phyloP scores from a whole-genome alignment of 1,139 yeast genomes.

The Sugiyamaella neomexicana region DNA sequence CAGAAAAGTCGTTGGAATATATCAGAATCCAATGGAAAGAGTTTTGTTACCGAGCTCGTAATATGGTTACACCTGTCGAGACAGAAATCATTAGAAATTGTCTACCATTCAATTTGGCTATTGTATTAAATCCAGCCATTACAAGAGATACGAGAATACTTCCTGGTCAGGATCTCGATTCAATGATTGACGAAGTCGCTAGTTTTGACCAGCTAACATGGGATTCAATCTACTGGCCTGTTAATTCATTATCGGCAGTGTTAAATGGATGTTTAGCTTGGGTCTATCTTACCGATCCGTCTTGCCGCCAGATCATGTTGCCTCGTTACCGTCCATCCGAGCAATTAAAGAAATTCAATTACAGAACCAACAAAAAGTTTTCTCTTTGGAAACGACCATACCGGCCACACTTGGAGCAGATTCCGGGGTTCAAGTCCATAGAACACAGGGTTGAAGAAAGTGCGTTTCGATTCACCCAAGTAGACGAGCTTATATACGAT shows the following conservation, averaged over 20 bases:
- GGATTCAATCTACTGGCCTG: slow-evolving; percentile 15
- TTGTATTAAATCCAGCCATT: slow-evolving; percentile 6
- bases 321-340: slow-evolving; percentile 9
- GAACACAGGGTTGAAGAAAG: slow-evolving; percentile 8
- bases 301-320: neutral
- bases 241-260: slow-evolving; percentile 13
- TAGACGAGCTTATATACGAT: slow-evolving; percentile 11
- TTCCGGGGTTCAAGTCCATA: slow-evolving; percentile 10
- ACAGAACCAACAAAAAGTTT: slow-evolving; percentile 9
- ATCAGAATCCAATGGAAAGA: slow-evolving; percentile 9
- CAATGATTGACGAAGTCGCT: slow-evolving; percentile 5
- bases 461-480: slow-evolving; percentile 1
- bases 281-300: slow-evolving; percentile 3
- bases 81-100: slow-evolving; percentile 3
- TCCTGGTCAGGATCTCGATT: slow-evolving; percentile 4
- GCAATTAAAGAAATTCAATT: slow-evolving; percentile 6
- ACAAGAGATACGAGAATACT: neutral
- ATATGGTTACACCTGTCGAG: slow-evolving; percentile 7
- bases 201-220: neutral
- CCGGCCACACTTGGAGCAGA: slow-evolving; percentile 7
- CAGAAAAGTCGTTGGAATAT: slow-evolving; percentile 7
- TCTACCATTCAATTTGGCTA: slow-evolving; percentile 9
- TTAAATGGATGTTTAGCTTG: slow-evolving; percentile 12
- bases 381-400: slow-evolving; percentile 9
- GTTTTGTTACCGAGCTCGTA: slow-evolving; percentile 7